A percentile compares a stretch with the other conserved stretches of the same genome.
Conservation (phyloP, 345 rosid genomes). For the Jatropha curcas region DNA sequence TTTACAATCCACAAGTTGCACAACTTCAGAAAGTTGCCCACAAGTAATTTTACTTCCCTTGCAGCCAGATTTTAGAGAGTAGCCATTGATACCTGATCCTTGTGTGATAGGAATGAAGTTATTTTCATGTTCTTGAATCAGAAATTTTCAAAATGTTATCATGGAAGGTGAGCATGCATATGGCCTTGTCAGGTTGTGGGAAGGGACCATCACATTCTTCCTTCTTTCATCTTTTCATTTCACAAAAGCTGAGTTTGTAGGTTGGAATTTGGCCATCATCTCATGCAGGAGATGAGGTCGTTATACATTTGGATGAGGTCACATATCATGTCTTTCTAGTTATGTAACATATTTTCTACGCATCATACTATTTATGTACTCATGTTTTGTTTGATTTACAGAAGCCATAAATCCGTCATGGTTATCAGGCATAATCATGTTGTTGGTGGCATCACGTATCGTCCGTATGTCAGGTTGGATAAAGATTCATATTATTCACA, state of each 20-base stretch:
- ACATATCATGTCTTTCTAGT: background rate
- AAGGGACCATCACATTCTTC: background rate
- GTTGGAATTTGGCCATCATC: background rate
- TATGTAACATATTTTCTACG: background rate
- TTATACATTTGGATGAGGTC: background rate
- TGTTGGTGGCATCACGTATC: constrained; percentile 99
- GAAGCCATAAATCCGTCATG: constrained; percentile 99
- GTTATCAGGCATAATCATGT: constrained; percentile 80
- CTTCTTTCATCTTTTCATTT: background rate
- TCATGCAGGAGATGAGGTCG: background rate
- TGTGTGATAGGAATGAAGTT: background rate
- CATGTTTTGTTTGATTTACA: constrained; percentile 35
- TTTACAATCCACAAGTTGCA: background rate
- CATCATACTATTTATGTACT: background rate
- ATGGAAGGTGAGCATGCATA: background rate
- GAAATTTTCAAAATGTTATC: background rate
- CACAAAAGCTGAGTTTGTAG: background rate
- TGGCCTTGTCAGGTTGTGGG: constrained; percentile 1
- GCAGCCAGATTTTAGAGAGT: background rate
- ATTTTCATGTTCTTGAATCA: constrained; percentile 3
- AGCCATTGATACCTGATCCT: background rate
- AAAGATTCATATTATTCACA: constrained; percentile 8
- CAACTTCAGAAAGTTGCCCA: background rate
- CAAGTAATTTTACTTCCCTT: background rate
- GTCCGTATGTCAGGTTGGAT: constrained; percentile 83